Base-by-base conservation (phyloP, 371 early-diverging fungal species). In the Mortierella sp. region DNA sequence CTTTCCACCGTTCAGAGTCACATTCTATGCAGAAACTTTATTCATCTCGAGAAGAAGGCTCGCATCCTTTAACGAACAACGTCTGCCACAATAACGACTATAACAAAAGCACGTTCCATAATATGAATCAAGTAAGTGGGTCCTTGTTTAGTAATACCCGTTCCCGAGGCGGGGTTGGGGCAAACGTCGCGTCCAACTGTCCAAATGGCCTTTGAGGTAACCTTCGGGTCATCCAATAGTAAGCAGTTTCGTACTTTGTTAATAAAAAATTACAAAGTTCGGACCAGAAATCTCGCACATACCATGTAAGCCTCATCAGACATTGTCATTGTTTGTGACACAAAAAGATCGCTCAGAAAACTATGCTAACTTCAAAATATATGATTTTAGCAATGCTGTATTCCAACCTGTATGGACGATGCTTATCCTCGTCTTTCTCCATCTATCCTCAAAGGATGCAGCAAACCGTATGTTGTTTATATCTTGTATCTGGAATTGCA, bases 361-460 rank as follows among this genome's bases (percentile, higher is more conserved):
- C 43, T n/a, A n/a, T n/a, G n/a, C 43, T 43, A 43, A 43, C 43
- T 15, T 3, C 10, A 13, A 43, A 13, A 17, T 13, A 43, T 43
- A 15, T 43, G n/a, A 22, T 26, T 7, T 29, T 57, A 79, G 80
- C 34, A 80, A 80, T 74, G 74, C 80, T 3, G 9, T 80, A 19
- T 80, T 80, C 49, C 64, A 70, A 70, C 80, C 80, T 28, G 80
- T 80, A 19, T 80, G 74, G 75, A 74, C 74, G 80, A 70, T 80
- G 80, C 75, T 80, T 31, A 15, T 80, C 58, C 62, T 80, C 7
- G 80, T 80, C 45, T 80, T 80, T 51, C 75, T 80, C 15, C 80
- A 74, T 23, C 54, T 80, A 32, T 80, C 80, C 10, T 74, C 80
- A 17, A 74, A 80, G 35, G 40, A 61, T 0, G 34, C 82, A 22